phyloP scores from a whole-genome alignment of 192 early-diverging fungal species.

The Tieghemiomyces parasiticus region DNA sequence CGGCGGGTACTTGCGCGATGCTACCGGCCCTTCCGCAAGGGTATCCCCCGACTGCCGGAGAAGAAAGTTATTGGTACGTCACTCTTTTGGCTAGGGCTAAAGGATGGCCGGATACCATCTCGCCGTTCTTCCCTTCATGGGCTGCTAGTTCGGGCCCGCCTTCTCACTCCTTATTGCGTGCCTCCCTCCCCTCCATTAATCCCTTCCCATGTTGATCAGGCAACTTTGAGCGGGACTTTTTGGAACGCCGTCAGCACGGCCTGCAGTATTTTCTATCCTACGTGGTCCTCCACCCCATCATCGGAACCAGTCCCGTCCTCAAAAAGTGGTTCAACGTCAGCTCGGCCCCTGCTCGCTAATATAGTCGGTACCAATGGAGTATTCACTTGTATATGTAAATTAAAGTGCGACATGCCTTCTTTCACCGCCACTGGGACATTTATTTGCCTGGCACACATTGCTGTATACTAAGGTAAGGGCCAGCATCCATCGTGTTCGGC shows the following conservation, averaged over 20 bases:
- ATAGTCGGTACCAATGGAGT: too few species aligned
- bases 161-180: background rate
- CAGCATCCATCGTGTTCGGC: too few species aligned
- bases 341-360: too few species aligned
- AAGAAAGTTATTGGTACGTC: slow-evolving; percentile 29
- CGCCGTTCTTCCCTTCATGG: too few species aligned
- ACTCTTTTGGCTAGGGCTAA: too few species aligned
- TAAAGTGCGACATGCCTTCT: too few species aligned
- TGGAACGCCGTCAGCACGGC: slow-evolving; percentile 29
- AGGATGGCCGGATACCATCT: too few species aligned
- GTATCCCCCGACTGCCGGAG: slow-evolving; percentile 23
- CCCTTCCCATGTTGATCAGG: background rate
- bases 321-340: slow-evolving; percentile 22
- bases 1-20: slow-evolving; percentile 20
- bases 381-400: too few species aligned
- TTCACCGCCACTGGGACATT: too few species aligned
- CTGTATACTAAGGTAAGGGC: too few species aligned
- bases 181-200: background rate
- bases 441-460: too few species aligned
- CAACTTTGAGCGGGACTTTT: slow-evolving; percentile 24
- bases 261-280: slow-evolving; percentile 31
- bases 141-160: too few species aligned
- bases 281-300: slow-evolving; percentile 31
- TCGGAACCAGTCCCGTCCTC: slow-evolving; percentile 25
- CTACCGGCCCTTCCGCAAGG: slow-evolving; percentile 21